Base-by-base conservation (phyloP, 2,329 filamentous ascomycete genomes). In the Xylariomycetidae sp. region DNA sequence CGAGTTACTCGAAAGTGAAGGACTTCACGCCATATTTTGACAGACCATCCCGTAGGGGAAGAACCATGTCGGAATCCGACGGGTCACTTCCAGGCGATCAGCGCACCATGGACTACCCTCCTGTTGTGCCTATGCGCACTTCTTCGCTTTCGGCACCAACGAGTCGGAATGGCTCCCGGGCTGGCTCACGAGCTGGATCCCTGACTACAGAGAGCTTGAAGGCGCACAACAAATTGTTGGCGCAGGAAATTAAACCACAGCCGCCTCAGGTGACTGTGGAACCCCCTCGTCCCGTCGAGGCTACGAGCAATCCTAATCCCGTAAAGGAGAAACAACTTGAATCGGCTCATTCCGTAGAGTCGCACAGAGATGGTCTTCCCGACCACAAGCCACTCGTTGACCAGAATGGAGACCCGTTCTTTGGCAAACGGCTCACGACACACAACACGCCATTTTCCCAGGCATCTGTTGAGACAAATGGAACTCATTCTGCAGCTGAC, bases 61-160 rank as follows among this genome's bases (percentile, higher is more conserved):
- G 68, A 25, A 52, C 64, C 3, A 53, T 61, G 29, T 74, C 72
- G 1, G 63, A 68, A 38, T 70, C 69, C 2, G 68, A 74, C 40
- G 61, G 63, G 10, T 67, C 63, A 18, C 50, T 53, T 15, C 51
- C 51, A 2, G 59, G 58, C 3, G 70, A 75, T 35, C 66, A 71
- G 44, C 65, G 72, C 16, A 80, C 76, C 0, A 74, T 79, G 34
- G 77, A 81, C 51, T 78, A 68, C 36, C 72, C 77, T 8, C 78
- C 77, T 8, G 58, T 62, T 6, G 69, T 81, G 19, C 77, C 77
- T 1, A 53, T 61, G 20, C 69, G 77, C 27, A 69, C 69, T 25
- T 80, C 78, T 2, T 82, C 77, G 11, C 60, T 81, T 6, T 82
- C 78, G 4, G 77, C 77, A 2, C 73, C 76, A 2, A 79, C 75